Conservation (phyloP, 148 eudicot species). For the Camellia lanceoleosa region DNA sequence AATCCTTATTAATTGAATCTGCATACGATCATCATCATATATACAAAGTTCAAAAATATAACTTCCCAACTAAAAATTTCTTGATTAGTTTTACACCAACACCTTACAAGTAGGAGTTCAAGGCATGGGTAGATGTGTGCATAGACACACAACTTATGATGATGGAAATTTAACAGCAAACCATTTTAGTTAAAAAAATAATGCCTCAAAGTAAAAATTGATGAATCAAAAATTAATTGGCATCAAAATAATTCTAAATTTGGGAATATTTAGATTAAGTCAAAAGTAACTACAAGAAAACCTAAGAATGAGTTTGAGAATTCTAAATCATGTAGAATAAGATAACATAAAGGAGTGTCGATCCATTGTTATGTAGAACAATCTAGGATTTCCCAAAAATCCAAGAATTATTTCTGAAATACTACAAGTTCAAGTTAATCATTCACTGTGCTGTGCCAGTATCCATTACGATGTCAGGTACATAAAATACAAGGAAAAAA, state of each 20-base stretch:
- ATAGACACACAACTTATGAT: background rate
- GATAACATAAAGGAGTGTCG: background rate
- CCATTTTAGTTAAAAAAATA: background rate
- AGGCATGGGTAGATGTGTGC: background rate
- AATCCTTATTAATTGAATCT: conserved; percentile 82
- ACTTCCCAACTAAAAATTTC: background rate
- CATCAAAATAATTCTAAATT: too few species aligned
- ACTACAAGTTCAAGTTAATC: background rate
- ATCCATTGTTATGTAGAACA: background rate
- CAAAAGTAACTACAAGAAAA: too few species aligned
- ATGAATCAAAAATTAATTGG: background rate
- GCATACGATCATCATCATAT: conserved; percentile 22
- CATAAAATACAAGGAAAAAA: background rate
- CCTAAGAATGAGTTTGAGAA: background rate
- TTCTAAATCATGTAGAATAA: background rate
- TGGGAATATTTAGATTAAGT: too few species aligned
- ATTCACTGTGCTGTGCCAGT: too few species aligned
- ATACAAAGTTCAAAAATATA: background rate
- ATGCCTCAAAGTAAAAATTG: background rate
- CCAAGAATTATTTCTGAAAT: background rate
- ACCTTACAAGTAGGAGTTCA: background rate
- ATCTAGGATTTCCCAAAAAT: background rate
- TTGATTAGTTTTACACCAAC: background rate
- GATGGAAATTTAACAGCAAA: background rate
- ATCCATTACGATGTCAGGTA: background rate